Percentiles rank a stretch among this genome's conserved stretches.
These are phyloP conservation scores for Neopestalotiopsis rosae DNA, from an alignment of 2,329 filamentous ascomycete species.

Conservation along the genomic window DNA sequence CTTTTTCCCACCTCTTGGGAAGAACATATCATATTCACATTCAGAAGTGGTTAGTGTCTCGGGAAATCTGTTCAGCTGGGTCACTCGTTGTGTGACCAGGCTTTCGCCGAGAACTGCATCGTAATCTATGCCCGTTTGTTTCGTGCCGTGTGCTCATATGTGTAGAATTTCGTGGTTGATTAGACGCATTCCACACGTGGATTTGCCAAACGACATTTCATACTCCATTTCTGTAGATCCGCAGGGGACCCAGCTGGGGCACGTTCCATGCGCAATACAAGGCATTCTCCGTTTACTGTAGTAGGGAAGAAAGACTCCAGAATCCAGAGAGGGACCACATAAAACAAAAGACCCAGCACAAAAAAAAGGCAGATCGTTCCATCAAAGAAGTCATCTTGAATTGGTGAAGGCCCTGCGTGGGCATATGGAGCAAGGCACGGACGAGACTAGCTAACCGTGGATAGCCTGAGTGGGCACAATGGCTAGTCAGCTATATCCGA, in stretches of 20 bases:
- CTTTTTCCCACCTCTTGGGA: neutral
- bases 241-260: neutral
- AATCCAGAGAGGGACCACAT: neutral
- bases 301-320: neutral
- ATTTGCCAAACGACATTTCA: neutral
- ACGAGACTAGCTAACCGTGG: neutral
- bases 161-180: neutral
- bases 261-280: neutral
- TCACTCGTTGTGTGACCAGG: neutral
- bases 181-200: neutral
- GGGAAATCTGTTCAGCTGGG: neutral
- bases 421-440: neutral
- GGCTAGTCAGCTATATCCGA: constrained; percentile 1
- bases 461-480: neutral
- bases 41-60: neutral
- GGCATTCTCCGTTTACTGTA: neutral
- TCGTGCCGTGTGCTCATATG: neutral
- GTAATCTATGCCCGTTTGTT: neutral
- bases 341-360: neutral
- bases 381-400: neutral
- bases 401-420: neutral
- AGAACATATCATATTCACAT: neutral
- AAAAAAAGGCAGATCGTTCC: neutral
- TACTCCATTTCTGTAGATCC: neutral
- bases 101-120: neutral